phyloP scores from a whole-genome alignment of 164 flowering plant species.

The Euptelea pleiosperma region DNA sequence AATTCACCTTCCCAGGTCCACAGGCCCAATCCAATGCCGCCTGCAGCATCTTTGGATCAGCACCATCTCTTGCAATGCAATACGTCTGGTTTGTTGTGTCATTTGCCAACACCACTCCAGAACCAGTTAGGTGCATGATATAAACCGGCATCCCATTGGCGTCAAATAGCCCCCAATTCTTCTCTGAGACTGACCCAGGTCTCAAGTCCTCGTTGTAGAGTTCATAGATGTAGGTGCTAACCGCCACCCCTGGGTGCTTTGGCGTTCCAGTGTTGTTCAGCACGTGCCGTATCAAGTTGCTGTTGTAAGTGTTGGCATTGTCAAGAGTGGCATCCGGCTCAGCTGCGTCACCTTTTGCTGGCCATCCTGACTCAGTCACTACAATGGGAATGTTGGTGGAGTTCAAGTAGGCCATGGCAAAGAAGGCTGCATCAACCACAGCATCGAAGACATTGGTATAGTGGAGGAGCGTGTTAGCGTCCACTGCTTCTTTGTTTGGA shows the following conservation, averaged over 20 bases:
- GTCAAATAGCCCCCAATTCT: conserved; percentile 91
- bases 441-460: conserved; percentile 90
- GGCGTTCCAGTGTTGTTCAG: conserved; percentile 86
- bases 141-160: conserved; percentile 64
- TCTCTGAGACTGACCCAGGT: conserved; percentile 71
- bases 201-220: conserved; percentile 82
- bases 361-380: conserved; percentile 86
- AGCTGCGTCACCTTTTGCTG: conserved; percentile 66
- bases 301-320: conserved; percentile 83
- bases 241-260: conserved; percentile 72
- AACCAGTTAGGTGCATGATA: conserved; percentile 57
- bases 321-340: conserved; percentile 73
- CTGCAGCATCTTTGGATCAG: conserved; percentile 76
- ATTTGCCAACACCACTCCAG: conserved; percentile 76
- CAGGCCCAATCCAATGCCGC: conserved; percentile 96
- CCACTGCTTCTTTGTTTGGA: conserved; percentile 87
- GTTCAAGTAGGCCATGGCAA: conserved; percentile 71
- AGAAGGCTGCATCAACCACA: conserved; percentile 80
- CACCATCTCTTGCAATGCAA: conserved; percentile 62
- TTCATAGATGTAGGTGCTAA: conserved; percentile 86
- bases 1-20: conserved; percentile 88
- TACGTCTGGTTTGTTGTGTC: conserved; percentile 85
- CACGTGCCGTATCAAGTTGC: conserved; percentile 75
- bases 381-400: conserved; percentile 66
- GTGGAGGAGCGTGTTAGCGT: conserved; percentile 76